Evolutionary conservation across 163 green algal species (phyloP).

Genomic region (Prototheca cutis): DNA sequence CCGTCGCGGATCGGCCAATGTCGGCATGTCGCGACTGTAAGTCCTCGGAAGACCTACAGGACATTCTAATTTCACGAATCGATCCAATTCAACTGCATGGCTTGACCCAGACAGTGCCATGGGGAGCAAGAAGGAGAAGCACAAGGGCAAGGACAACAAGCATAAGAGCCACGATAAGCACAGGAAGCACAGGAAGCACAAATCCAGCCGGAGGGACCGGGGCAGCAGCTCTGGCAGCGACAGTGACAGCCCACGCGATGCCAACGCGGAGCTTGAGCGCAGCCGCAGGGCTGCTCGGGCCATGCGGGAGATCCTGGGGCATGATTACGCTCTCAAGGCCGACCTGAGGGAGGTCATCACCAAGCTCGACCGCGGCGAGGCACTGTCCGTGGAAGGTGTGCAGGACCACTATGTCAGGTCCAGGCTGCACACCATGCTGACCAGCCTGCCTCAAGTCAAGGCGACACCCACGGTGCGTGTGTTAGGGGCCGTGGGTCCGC

Average conservation of each 20-base stretch:
- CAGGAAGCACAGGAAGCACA: conserved; percentile 14
- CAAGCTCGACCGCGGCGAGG: conserved; percentile 19
- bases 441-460: conserved; percentile 23
- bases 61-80: no score
- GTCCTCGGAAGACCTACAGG: no score
- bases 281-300: conserved; percentile 7
- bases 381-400: conserved; percentile 26
- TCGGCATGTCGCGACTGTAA: no score
- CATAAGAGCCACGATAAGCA: conserved; percentile 6
- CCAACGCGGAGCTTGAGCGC: conserved; percentile 17
- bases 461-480: conserved; percentile 16
- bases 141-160: background rate
- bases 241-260: conserved; percentile 4
- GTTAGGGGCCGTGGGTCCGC: no score
- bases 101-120: conserved; percentile 4
- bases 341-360: conserved; percentile 21
- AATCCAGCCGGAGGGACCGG: background rate
- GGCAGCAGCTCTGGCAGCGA: background rate
- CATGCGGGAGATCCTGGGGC: conserved; percentile 16
- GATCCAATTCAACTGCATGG: no score
- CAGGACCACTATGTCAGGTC: conserved; percentile 13
- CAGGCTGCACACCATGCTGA: conserved; percentile 16
- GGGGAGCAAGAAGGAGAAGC: conserved; percentile 14
- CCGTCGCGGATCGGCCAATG: no score
- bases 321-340: conserved; percentile 16